Evolutionary conservation across 1,139 yeast species (phyloP).

Genomic region (Yamadazyma songkhlaensis): DNA sequence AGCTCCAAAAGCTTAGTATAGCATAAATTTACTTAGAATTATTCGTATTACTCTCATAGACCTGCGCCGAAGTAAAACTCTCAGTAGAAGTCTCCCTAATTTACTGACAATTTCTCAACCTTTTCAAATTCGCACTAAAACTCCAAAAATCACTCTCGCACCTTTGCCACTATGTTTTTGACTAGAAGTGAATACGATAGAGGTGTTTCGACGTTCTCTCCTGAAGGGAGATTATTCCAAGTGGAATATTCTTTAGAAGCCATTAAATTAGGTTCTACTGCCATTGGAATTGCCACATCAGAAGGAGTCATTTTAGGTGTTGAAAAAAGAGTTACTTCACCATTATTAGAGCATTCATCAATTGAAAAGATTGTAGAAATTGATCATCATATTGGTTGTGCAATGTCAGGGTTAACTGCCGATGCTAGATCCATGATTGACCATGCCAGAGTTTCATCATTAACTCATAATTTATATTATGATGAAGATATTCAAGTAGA

Average conservation of each 20-base stretch:
- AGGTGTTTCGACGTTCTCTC: conserved; percentile 97
- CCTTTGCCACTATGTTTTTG: conserved; percentile 67
- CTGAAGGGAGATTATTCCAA: conserved; percentile 97
- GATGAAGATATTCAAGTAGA: conserved; percentile 94
- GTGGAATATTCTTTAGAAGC: conserved; percentile 98
- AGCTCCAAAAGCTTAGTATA: conserved; percentile 24
- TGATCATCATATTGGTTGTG: conserved; percentile 94
- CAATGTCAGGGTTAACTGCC: conserved; percentile 98
- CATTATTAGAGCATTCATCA: conserved; percentile 85
- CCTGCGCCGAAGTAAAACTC: too few species aligned
- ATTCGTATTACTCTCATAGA: too few species aligned
- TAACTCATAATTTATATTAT: conserved; percentile 84
- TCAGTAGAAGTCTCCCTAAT: too few species aligned
- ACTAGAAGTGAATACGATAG: conserved; percentile 99
- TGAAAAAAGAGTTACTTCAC: conserved; percentile 94
- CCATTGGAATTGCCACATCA: conserved; percentile 94
- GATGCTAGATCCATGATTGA: conserved; percentile 99
- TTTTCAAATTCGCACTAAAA: not conserved
- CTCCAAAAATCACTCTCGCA: not conserved
- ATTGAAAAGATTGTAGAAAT: conserved; percentile 96
- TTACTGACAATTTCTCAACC: too few species aligned
- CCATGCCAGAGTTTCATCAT: conserved; percentile 91
- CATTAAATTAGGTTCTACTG: conserved; percentile 93
- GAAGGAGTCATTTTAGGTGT: conserved; percentile 97
- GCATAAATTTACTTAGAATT: too few species aligned